Percentiles rank a stretch among this genome's conserved stretches.
phyloP scores from a whole-genome alignment of 2,329 filamentous ascomycete genomes.

The Cercospora sp. region DNA sequence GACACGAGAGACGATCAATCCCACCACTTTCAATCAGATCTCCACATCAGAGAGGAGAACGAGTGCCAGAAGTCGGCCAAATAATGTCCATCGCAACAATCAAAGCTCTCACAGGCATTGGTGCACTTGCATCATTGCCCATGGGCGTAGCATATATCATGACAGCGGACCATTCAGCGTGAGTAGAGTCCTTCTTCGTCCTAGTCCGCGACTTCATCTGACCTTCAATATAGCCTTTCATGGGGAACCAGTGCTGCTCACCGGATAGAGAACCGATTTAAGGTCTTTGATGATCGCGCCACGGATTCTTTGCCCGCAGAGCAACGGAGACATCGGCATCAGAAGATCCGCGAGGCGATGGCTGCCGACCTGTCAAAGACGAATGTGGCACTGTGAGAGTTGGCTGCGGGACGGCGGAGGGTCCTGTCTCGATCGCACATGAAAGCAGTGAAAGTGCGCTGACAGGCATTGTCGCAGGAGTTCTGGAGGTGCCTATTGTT shows the following conservation, averaged over 20 bases:
- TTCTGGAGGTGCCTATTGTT: neutral
- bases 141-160: slow-evolving; percentile 18
- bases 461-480: neutral
- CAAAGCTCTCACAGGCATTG: slow-evolving; percentile 12
- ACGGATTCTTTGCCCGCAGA: slow-evolving; percentile 12
- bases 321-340: slow-evolving; percentile 13
- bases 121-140: slow-evolving; percentile 14
- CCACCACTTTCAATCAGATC: neutral
- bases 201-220: neutral
- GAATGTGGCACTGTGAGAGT: neutral
- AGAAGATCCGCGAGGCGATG: slow-evolving; percentile 16
- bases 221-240: slow-evolving; percentile 4
- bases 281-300: slow-evolving; percentile 19
- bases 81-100: slow-evolving; percentile 15
- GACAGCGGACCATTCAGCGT: slow-evolving; percentile 18
- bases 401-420: neutral
- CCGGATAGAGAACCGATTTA: slow-evolving; percentile 14
- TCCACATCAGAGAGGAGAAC: neutral
- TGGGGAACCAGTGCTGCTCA: slow-evolving; percentile 11
- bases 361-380: slow-evolving; percentile 1
- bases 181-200: neutral
- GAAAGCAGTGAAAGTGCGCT: neutral
- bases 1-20: neutral
- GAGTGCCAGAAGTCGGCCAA: neutral
- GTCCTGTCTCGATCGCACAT: neutral